These are phyloP conservation scores for Haematococcus sp. DNA, from an alignment of 139 green algal genomes.

Conservation along the genomic window DNA sequence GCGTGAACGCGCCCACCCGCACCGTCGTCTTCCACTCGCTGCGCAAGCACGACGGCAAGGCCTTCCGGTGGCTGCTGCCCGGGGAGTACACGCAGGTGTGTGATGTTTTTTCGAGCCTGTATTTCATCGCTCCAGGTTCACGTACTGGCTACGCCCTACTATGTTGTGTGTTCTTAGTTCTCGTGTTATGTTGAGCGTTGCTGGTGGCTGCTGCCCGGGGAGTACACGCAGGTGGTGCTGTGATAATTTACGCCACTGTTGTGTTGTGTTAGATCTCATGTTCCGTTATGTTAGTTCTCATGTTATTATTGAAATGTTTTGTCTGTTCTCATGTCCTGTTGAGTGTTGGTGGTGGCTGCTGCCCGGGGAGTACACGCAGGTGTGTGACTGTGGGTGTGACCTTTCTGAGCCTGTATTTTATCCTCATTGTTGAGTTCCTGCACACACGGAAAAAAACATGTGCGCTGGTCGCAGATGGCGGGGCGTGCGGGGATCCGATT, in stretches of 20 bases:
- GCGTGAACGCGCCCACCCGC: conserved; percentile 93
- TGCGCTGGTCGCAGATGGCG: too few species aligned
- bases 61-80: conserved; percentile 60
- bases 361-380: conserved; percentile 94
- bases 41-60: conserved; percentile 89
- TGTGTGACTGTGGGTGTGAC: too few species aligned
- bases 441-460: too few species aligned
- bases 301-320: neutral
- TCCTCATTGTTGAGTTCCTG: neutral
- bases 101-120: neutral
- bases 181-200: neutral
- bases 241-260: too few species aligned
- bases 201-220: conserved; percentile 69
- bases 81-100: neutral
- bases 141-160: too few species aligned
- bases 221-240: conserved; percentile 99
- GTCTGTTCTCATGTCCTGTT: neutral
- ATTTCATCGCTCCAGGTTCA: neutral
- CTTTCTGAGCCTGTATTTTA: conserved; percentile 22
- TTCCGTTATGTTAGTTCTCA: too few species aligned
- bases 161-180: neutral
- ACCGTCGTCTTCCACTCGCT: conserved; percentile 89
- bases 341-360: conserved; percentile 47
- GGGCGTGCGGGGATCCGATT: too few species aligned
- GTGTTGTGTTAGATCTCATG: too few species aligned